These are phyloP conservation scores for Pseudopithomyces maydicus DNA, from an alignment of 2,329 filamentous ascomycete genomes.

Conservation along the genomic window DNA sequence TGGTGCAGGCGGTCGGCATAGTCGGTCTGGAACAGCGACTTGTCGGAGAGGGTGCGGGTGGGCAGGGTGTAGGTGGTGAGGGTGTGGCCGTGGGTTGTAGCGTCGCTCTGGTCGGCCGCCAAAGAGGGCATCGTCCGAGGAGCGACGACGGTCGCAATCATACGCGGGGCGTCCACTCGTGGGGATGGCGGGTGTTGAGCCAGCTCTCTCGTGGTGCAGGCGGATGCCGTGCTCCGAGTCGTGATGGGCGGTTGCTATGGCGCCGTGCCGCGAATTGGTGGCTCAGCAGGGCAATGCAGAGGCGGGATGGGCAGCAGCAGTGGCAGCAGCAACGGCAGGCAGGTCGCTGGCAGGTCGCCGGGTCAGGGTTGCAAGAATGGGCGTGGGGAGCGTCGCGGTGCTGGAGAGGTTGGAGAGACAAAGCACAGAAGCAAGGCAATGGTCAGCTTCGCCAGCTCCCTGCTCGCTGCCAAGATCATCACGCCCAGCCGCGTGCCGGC, in stretches of 20 bases:
- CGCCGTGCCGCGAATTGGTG: conserved; percentile 9
- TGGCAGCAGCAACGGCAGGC: not conserved
- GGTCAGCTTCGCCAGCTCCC: conserved; percentile 20
- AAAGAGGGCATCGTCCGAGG: conserved; percentile 57
- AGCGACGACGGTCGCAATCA: conserved; percentile 41
- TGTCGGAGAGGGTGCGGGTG: conserved; percentile 34
- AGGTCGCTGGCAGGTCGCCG: not conserved
- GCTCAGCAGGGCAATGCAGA: conserved; percentile 1
- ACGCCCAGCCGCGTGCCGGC: conserved; percentile 17
- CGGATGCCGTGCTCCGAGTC: conserved; percentile 17
- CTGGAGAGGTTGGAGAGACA: conserved; percentile 17
- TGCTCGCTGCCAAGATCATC: conserved; percentile 5
- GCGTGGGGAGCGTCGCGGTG: conserved; percentile 7
- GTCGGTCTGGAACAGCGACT: conserved; percentile 24
- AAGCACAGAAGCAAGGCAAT: conserved; percentile 17
- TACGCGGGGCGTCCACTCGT: conserved; percentile 34
- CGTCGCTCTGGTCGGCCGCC: conserved; percentile 52
- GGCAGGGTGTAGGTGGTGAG: conserved; percentile 29
- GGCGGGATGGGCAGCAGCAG: not conserved
- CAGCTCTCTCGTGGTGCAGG: conserved; percentile 29
- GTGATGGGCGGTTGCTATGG: conserved; percentile 23
- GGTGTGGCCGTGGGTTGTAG: conserved; percentile 38
- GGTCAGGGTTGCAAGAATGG: conserved; percentile 15
- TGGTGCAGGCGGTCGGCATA: conserved; percentile 31
- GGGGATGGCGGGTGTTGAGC: conserved; percentile 30